phyloP scores from a whole-genome alignment of 1,284 basidiomycete species.

The Waitea zeae region DNA sequence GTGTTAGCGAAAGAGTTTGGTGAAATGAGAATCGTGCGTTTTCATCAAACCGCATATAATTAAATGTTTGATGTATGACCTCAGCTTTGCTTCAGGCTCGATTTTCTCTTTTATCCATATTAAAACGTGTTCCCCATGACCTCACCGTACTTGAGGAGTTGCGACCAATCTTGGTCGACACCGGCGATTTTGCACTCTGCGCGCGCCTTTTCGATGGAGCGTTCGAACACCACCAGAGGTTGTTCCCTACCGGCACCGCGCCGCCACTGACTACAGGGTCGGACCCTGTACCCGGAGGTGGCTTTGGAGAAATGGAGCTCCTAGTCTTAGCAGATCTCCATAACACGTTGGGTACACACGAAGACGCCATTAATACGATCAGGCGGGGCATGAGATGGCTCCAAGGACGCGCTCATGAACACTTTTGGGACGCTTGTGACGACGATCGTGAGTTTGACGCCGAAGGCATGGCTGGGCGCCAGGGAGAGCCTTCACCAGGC shows the following conservation, averaged over 20 bases:
- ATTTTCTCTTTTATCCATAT: slow-evolving; percentile 56
- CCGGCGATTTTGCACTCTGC: slow-evolving; percentile 46
- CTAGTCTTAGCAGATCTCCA: slow-evolving; percentile 77
- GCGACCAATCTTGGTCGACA: slow-evolving; percentile 60
- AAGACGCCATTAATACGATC: slow-evolving; percentile 54
- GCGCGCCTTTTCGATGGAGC: slow-evolving; percentile 47
- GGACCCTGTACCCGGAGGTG: slow-evolving; percentile 20
- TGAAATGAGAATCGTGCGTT: slow-evolving; percentile 42
- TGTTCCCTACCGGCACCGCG: slow-evolving; percentile 17
- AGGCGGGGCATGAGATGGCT: slow-evolving; percentile 77
- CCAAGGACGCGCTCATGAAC: slow-evolving; percentile 61
- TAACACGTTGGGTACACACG: slow-evolving; percentile 46
- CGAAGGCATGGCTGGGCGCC: slow-evolving; percentile 10
- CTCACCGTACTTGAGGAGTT: slow-evolving; percentile 68
- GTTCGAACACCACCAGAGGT: slow-evolving; percentile 27
- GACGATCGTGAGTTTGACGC: slow-evolving; percentile 69
- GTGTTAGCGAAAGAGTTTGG: slow-evolving; percentile 64
- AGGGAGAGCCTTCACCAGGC: slow-evolving; percentile 21
- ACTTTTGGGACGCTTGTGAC: slow-evolving; percentile 66
- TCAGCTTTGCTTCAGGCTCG: slow-evolving; percentile 48
- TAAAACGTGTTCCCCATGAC: slow-evolving; percentile 69
- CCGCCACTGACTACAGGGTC: slow-evolving; percentile 11
- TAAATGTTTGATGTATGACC: neutral
- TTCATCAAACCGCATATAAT: neutral
- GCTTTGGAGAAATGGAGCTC: slow-evolving; percentile 45